Evolutionary conservation across 768 basidiomycete species (phyloP).

Genomic region (Hemileccinum impolitum): DNA sequence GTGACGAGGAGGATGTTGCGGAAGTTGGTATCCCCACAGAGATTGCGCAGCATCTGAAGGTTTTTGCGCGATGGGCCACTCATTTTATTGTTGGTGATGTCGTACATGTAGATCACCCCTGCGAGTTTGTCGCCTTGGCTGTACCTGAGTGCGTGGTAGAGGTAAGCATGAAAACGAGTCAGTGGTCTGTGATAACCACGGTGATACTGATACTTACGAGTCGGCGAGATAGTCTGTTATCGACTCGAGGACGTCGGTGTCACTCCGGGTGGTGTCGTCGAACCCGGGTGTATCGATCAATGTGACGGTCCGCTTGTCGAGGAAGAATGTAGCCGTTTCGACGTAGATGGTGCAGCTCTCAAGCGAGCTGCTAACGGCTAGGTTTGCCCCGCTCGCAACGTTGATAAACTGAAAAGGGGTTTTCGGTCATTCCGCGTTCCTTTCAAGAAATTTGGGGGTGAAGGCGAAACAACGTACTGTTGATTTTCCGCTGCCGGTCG

Average conservation of each 20-base stretch:
- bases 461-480: constrained; percentile 11
- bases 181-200: too few relatives aligned
- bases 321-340: constrained; percentile 36
- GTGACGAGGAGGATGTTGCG: constrained; percentile 49
- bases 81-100: constrained; percentile 48
- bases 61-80: constrained; percentile 49
- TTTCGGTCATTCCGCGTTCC: background rate
- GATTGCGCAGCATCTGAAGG: constrained; percentile 46
- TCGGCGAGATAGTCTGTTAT: constrained; percentile 37
- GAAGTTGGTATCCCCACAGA: constrained; percentile 48
- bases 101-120: constrained; percentile 52
- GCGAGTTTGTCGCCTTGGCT: constrained; percentile 25
- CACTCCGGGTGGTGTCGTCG: constrained; percentile 48
- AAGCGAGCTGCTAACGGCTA: constrained; percentile 23
- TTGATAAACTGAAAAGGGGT: constrained; percentile 17
- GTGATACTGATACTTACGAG: constrained; percentile 18
- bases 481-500: constrained; percentile 24
- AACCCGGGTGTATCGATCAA: constrained; percentile 63
- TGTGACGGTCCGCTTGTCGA: constrained; percentile 40
- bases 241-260: constrained; percentile 43
- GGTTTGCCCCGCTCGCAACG: constrained; percentile 15
- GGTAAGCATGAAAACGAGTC: too few relatives aligned
- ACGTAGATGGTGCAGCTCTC: constrained; percentile 26
- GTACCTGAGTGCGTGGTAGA: constrained; percentile 16
- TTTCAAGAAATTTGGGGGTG: background rate